Percentiles rank a stretch among this genome's conserved stretches.
phyloP scores from a whole-genome alignment of 768 basidiomycete species.

The Boletus rex-veris region DNA sequence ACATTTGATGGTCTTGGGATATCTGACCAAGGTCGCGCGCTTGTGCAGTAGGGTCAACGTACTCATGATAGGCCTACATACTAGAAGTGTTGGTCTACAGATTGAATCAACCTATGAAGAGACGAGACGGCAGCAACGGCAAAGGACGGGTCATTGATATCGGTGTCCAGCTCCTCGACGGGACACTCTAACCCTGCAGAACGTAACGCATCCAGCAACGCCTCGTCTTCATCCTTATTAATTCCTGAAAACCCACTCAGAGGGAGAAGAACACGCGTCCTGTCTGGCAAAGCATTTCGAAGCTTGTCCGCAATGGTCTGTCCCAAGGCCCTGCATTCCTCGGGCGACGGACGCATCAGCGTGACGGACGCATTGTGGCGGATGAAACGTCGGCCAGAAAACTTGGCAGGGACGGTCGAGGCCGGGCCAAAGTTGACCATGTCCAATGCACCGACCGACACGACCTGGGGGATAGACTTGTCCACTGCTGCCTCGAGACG shows the following conservation, averaged over 20 bases:
- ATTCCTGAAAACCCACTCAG: slow-evolving; percentile 26
- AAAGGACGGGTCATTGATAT: slow-evolving; percentile 28
- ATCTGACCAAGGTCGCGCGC: neutral
- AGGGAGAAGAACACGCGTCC: slow-evolving; percentile 25
- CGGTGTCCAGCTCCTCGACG: slow-evolving; percentile 21
- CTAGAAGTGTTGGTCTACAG: neutral
- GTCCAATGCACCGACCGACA: slow-evolving; percentile 32
- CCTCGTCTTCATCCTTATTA: slow-evolving; percentile 17
- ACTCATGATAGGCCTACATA: neutral
- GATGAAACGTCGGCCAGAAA: slow-evolving; percentile 15
- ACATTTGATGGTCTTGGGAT: slow-evolving; percentile 8
- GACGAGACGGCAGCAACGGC: slow-evolving; percentile 10
- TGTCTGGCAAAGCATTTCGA: slow-evolving; percentile 6
- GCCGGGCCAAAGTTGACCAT: slow-evolving; percentile 34
- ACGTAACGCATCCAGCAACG: slow-evolving; percentile 17
- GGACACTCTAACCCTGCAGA: slow-evolving; percentile 14
- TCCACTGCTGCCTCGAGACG: slow-evolving; percentile 26
- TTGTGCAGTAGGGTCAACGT: neutral
- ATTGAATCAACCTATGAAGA: slow-evolving; percentile 20
- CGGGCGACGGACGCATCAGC: slow-evolving; percentile 29
- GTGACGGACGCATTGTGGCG: slow-evolving; percentile 29
- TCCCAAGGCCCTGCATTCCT: slow-evolving; percentile 25
- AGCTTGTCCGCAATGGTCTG: slow-evolving; percentile 21
- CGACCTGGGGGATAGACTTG: slow-evolving; percentile 25
- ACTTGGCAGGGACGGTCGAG: slow-evolving; percentile 22